Base-by-base conservation (phyloP, 2,329 filamentous ascomycete genomes). In the Colletotrichum costaricense region DNA sequence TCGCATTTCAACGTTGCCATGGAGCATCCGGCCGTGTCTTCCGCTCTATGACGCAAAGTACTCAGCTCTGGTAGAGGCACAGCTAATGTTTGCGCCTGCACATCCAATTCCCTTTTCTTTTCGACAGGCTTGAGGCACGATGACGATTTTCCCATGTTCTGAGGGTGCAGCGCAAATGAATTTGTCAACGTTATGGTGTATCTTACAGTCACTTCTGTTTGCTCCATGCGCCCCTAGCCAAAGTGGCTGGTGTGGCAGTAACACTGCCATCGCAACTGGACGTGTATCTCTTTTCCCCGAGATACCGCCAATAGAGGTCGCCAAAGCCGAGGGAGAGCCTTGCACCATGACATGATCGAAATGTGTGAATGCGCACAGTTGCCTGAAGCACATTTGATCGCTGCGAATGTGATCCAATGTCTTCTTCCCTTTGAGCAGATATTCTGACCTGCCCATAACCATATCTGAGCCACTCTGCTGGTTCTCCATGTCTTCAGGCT, bases 401-500 rank as follows among this genome's bases (percentile, higher is more conserved):
- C 42, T 16, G 42, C 30, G 9, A 12, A 49, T 30, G 19, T 22
- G 24, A 22, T n/a, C 22, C 46, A 12, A 55, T 19, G 28, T 14
- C 16, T 55, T 14, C 16, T 64, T 64, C 30, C 30, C n/a, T n/a
- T 26, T 24, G 33, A 11, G 49, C 67, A 30, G 33, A 56, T 59
- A 22, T 58, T 38, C 49, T 71, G 56, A 28, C 52, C 24, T 65
- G 52, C 33, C 19, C 57, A 24, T 59, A 42, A 16, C 57, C 35
- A 54, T 35, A 65, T 33, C 16, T 67, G 46, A 33, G 67, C 63
- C 63, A 62, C 38, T 52, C 22, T 63, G 24, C 49, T 63, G 57
- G 64, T 42, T 49, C 55, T 66, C 52, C 67, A 28, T 35, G 33
- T 56, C 38, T 68, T 35, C 42, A 73, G 42, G 42, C 59, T 73